These are phyloP conservation scores for Eucalyptus urophylla DNA, from an alignment of 345 rosid genomes.

Conservation along the genomic window DNA sequence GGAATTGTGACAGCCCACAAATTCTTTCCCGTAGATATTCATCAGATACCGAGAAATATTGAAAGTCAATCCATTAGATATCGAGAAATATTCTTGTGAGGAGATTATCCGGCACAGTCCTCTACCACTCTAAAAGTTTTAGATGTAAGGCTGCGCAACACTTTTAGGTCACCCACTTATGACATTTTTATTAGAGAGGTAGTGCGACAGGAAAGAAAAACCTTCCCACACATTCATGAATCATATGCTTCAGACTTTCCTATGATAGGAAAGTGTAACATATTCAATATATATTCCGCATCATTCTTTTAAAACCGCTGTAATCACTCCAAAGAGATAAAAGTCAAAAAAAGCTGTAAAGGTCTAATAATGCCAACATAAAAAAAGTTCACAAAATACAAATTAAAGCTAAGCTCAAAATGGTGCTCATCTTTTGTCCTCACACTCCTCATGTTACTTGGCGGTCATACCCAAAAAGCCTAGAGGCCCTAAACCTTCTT, in stretches of 20 bases:
- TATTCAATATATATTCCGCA: neutral
- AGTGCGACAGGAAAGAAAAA: neutral
- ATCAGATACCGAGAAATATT: neutral
- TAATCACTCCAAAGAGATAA: neutral
- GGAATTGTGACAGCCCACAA: neutral
- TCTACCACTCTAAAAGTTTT: neutral
- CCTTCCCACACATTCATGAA: neutral
- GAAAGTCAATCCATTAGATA: neutral
- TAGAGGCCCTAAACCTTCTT: neutral
- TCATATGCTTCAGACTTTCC: neutral
- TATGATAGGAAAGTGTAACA: neutral
- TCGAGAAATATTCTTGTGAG: neutral
- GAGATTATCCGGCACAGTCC: neutral
- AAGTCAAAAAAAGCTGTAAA: neutral
- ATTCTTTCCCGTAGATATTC: neutral
- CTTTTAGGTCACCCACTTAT: neutral
- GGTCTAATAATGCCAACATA: neutral
- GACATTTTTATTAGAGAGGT: neutral
- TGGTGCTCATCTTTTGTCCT: neutral
- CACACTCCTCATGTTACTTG: neutral
- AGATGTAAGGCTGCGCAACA: neutral
- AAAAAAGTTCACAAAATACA: neutral
- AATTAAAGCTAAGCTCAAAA: neutral
- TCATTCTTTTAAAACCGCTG: neutral
- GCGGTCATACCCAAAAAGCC: neutral